phyloP scores from a whole-genome alignment of 345 rosid genomes.

The Salix arbutifolia region DNA sequence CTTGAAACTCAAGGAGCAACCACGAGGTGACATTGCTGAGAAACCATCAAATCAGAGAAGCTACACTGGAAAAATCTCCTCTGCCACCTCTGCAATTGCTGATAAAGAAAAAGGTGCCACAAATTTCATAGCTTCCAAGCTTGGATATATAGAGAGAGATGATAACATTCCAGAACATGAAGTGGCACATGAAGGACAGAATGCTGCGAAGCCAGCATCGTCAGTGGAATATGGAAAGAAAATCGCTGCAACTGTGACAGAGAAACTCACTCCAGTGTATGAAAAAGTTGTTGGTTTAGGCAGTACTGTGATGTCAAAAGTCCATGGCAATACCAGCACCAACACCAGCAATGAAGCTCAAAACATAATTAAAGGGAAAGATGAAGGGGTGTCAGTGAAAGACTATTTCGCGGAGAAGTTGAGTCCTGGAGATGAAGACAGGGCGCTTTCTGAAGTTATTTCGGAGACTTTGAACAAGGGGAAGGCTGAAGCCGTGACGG shows the following conservation, averaged over 20 bases:
- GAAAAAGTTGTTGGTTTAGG: conserved; percentile 47
- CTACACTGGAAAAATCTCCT: conserved; percentile 36
- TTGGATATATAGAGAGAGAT: conserved; percentile 42
- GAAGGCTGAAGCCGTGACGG: conserved; percentile 9
- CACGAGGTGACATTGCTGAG: not conserved
- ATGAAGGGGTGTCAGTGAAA: conserved; percentile 49
- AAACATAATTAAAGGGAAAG: conserved; percentile 19
- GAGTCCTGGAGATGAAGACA: conserved; percentile 75
- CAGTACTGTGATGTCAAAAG: conserved; percentile 27
- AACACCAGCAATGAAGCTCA: conserved; percentile 1
- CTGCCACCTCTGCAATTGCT: conserved; percentile 41
- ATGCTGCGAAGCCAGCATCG: conserved; percentile 13
- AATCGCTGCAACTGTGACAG: conserved; percentile 37
- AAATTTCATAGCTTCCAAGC: conserved; percentile 50
- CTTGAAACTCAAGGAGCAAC: not conserved
- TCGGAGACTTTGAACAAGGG: conserved; percentile 37
- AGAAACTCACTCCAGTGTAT: conserved; percentile 45
- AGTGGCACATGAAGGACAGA: conserved; percentile 4
- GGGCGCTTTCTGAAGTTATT: conserved; percentile 57
- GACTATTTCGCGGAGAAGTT: conserved; percentile 54
- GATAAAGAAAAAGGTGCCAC: conserved; percentile 46
- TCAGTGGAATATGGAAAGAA: conserved; percentile 42
- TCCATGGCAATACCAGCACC: conserved; percentile 20
- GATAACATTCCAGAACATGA: not conserved
- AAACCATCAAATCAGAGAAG: conserved; percentile 24